Percentiles rank a stretch among this genome's conserved stretches.
phyloP scores from a whole-genome alignment of 2,329 filamentous ascomycete genomes.

The Fusarium sp. region DNA sequence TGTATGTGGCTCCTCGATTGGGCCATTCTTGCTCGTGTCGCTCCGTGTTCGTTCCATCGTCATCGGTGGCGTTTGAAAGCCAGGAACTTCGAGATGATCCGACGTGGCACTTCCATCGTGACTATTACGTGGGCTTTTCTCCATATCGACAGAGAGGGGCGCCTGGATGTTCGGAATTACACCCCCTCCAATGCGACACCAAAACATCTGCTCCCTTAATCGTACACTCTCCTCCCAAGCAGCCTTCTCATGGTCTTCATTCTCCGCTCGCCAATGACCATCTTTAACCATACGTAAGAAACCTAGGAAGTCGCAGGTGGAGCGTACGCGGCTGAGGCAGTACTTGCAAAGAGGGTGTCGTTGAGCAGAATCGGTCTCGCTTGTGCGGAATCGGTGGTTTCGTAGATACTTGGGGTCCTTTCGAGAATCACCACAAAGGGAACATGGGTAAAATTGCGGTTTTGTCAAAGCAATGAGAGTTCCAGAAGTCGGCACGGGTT shows the following conservation, averaged over 20 bases:
- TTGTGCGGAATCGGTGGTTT: conserved; percentile 90
- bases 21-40: conserved; percentile 31
- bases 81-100: conserved; percentile 40
- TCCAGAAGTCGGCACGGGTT: conserved; percentile 79
- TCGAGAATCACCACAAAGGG: conserved; percentile 88
- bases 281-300: conserved; percentile 94
- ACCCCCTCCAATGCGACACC: conserved; percentile 92
- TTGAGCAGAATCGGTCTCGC: conserved; percentile 87
- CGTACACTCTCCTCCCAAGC: conserved; percentile 97
- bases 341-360: conserved; percentile 92
- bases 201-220: conserved; percentile 95
- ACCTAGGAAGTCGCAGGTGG: conserved; percentile 92
- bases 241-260: conserved; percentile 85
- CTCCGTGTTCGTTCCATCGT: conserved; percentile 39
- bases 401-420: conserved; percentile 80
- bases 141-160: conserved; percentile 47
- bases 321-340: conserved; percentile 86
- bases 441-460: conserved; percentile 78
- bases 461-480: conserved; percentile 65
- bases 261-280: conserved; percentile 89
- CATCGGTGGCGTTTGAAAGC: conserved; percentile 43
- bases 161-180: conserved; percentile 76
- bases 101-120: conserved; percentile 50
- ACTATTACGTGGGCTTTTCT: conserved; percentile 55
- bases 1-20: conserved; percentile 49